A percentile compares a stretch with the other conserved stretches of the same genome.
phyloP scores from a whole-genome alignment of 345 rosid genomes.

The Geranium rotundifolium region DNA sequence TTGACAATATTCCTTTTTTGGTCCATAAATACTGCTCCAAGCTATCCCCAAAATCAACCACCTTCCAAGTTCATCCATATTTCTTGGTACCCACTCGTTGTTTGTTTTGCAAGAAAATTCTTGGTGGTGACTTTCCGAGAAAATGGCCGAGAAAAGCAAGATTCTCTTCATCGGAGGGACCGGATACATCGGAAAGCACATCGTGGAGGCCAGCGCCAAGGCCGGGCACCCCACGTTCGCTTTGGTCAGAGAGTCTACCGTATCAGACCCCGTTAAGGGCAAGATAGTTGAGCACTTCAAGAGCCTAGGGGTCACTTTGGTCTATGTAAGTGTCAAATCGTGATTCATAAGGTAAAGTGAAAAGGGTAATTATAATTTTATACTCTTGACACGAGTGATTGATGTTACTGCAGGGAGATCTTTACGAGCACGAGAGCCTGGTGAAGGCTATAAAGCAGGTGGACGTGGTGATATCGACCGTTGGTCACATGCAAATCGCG shows the following conservation, averaged over 20 bases:
- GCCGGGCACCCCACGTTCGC: constrained; percentile 24
- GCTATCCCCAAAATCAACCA: not conserved
- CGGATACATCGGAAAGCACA: constrained; percentile 27
- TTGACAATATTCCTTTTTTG: not conserved
- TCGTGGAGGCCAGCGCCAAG: constrained; percentile 22
- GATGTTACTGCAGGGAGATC: not conserved
- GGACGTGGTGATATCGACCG: not conserved
- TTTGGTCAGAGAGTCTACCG: constrained; percentile 19
- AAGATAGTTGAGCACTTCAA: constrained; percentile 21
- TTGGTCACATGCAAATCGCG: not conserved
- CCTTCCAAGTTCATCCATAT: no score
- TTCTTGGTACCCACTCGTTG: not conserved
- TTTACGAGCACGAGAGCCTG: not conserved
- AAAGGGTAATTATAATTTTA: no score
- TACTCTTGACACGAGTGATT: not conserved
- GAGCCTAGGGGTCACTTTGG: constrained; percentile 16
- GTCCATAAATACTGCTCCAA: not conserved
- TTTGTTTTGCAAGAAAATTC: not conserved
- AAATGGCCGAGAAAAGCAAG: constrained; percentile 21
- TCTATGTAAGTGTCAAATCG: not conserved
- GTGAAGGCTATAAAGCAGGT: not conserved
- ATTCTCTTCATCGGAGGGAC: constrained; percentile 28
- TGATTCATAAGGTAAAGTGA: no score
- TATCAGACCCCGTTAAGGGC: constrained; percentile 19
- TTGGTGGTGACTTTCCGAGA: no score